Evolutionary conservation across 495 filamentous ascomycete species (phyloP).

Genomic region (Neurospora cerealis): DNA sequence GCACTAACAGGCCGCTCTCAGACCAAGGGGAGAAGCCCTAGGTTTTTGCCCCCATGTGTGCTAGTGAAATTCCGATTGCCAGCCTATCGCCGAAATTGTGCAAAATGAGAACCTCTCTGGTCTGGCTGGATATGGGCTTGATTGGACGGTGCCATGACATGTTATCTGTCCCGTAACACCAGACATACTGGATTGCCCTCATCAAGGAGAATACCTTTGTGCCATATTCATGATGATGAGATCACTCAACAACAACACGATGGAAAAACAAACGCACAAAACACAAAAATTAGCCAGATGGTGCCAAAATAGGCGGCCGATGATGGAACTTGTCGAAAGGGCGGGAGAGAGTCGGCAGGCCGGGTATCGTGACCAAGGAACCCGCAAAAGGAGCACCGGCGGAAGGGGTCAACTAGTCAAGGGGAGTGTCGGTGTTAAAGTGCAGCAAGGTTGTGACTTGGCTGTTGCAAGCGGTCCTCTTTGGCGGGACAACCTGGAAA

Average conservation of each 20-base stretch:
- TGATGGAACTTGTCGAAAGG: not conserved
- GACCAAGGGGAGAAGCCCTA: not conserved
- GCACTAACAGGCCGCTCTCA: not conserved
- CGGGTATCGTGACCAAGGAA: not conserved
- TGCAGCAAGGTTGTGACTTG: not conserved
- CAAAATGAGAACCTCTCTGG: not conserved
- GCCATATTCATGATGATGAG: not conserved
- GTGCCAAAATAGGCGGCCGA: not conserved
- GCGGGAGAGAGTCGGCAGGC: not conserved
- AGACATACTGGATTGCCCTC: not conserved
- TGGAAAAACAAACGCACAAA: not conserved
- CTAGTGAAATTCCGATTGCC: not conserved
- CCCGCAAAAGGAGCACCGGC: not conserved
- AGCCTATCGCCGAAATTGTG: not conserved
- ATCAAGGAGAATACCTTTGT: not conserved
- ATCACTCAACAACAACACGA: not conserved
- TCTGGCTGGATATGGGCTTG: not conserved
- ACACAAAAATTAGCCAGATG: not conserved
- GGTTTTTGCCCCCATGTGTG: not conserved
- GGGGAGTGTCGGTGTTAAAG: not conserved
- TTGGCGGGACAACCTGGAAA: not conserved
- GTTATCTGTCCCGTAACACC: not conserved
- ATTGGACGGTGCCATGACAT: not conserved
- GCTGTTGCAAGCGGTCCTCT: not conserved
- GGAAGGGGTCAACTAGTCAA: not conserved